phyloP scores from a whole-genome alignment of 2,329 filamentous ascomycete species.

The Peltaster fructicola region DNA sequence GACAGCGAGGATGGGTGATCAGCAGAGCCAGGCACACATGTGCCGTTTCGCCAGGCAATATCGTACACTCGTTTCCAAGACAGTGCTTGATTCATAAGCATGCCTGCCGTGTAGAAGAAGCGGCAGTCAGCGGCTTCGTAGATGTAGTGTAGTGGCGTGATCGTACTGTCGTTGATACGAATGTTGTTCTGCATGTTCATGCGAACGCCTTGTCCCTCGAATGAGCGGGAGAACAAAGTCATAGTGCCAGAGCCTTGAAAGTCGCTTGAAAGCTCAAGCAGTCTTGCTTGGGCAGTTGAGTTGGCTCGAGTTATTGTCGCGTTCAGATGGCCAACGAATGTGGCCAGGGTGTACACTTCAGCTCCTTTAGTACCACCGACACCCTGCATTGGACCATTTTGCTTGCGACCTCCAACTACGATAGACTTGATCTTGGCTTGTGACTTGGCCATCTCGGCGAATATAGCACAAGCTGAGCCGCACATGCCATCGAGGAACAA shows the following conservation, averaged over 20 bases:
- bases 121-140: constrained; percentile 25
- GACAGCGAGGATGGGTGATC: constrained; percentile 6
- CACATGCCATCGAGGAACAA: constrained; percentile 13
- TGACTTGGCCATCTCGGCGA: constrained; percentile 15
- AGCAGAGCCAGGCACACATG: constrained; percentile 9
- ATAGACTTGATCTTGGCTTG: constrained; percentile 13
- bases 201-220: no score
- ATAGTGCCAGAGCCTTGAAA: no score
- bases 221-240: no score
- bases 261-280: no score
- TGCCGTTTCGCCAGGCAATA: constrained; percentile 15
- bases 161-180: constrained; percentile 11
- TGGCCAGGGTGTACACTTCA: constrained; percentile 5
- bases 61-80: constrained; percentile 23
- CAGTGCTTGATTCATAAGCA: constrained; percentile 18
- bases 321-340: no score
- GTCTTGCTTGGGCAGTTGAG: no score
- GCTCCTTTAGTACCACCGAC: constrained; percentile 11
- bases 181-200: constrained; percentile 22
- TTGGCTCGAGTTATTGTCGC: no score
- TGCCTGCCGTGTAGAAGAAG: constrained; percentile 22
- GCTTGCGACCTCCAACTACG: constrained; percentile 13
- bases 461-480: constrained; percentile 12
- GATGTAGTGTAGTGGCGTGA: constrained; percentile 23
- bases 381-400: constrained; percentile 14